A percentile compares a stretch with the other conserved stretches of the same genome.
Evolutionary conservation across 2,329 filamentous ascomycete species (phyloP).

Genomic region (Pyrenophora tritici-repentis): DNA sequence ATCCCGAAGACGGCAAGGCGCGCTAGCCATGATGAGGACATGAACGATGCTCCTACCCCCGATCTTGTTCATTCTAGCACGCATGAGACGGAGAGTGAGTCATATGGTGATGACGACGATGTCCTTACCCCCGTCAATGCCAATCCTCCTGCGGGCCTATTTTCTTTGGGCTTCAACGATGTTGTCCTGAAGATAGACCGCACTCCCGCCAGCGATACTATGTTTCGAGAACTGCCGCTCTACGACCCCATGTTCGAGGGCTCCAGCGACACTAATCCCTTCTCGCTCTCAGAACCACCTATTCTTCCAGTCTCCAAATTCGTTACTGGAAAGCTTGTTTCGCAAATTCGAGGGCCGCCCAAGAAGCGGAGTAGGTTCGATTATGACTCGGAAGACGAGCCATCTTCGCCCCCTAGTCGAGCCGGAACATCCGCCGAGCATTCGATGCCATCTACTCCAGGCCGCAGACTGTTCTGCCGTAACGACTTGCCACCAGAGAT

Average conservation of each 20-base stretch:
- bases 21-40: slow-evolving; percentile 32
- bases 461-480: slow-evolving; percentile 45
- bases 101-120: slow-evolving; percentile 47
- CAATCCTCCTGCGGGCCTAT: slow-evolving; percentile 74
- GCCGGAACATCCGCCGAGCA: slow-evolving; percentile 51
- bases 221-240: slow-evolving; percentile 80
- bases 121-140: slow-evolving; percentile 50
- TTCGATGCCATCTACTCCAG: slow-evolving; percentile 48
- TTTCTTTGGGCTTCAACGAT: slow-evolving; percentile 79
- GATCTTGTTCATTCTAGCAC: slow-evolving; percentile 46
- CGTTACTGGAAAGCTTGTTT: slow-evolving; percentile 77
- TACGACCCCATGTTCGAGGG: slow-evolving; percentile 60
- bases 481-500: slow-evolving; percentile 68
- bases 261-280: slow-evolving; percentile 38
- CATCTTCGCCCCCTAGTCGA: slow-evolving; percentile 41
- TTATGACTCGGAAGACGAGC: slow-evolving; percentile 73
- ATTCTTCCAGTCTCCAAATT: slow-evolving; percentile 86
- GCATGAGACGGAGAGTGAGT: slow-evolving; percentile 48
- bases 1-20: slow-evolving; percentile 23
- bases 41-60: slow-evolving; percentile 48
- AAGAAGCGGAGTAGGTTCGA: slow-evolving; percentile 82
- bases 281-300: slow-evolving; percentile 52
- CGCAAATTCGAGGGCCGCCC: slow-evolving; percentile 68
- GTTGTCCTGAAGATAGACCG: slow-evolving; percentile 78
- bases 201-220: slow-evolving; percentile 74